These are phyloP conservation scores for Spencermartinsiella ligniputridi DNA, from an alignment of 1,139 yeast species.

Conservation along the genomic window DNA sequence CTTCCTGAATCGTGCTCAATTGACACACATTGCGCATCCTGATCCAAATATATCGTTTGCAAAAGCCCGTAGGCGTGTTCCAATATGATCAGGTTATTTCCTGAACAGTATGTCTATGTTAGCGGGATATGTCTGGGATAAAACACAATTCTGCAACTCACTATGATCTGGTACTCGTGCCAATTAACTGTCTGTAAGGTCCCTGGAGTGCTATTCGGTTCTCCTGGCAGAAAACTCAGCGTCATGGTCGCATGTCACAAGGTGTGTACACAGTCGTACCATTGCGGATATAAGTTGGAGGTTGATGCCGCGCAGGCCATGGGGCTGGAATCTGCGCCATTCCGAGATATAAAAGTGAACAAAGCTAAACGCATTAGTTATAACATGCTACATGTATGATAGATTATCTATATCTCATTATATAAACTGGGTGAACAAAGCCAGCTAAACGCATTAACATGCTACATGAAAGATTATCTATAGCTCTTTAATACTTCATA, in stretches of 20 bases:
- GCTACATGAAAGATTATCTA: not conserved
- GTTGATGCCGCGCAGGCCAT: not conserved
- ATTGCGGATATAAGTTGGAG: no score
- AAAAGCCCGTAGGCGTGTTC: slow-evolving; percentile 49
- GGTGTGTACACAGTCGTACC: not conserved
- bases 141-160: slow-evolving; percentile 18
- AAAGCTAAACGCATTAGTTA: no score
- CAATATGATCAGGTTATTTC: slow-evolving; percentile 72
- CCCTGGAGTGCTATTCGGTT: slow-evolving; percentile 57
- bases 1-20: slow-evolving; percentile 48
- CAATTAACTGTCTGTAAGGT: slow-evolving; percentile 62
- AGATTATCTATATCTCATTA: no score
- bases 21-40: slow-evolving; percentile 64
- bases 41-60: slow-evolving; percentile 70
- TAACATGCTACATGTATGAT: no score
- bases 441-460: not conserved
- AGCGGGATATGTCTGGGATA: slow-evolving; percentile 2
- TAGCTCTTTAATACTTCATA: slow-evolving; percentile 3
- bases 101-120: slow-evolving; percentile 69
- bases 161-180: slow-evolving; percentile 59
- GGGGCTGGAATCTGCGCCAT: no score
- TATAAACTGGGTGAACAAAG: no score
- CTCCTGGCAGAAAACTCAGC: slow-evolving; percentile 71
- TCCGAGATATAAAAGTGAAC: no score
- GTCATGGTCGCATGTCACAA: slow-evolving; percentile 19